A percentile compares a stretch with the other conserved stretches of the same genome.
Evolutionary conservation across 495 filamentous ascomycete species (phyloP).

Genomic region (Penicillium samsonianum): DNA sequence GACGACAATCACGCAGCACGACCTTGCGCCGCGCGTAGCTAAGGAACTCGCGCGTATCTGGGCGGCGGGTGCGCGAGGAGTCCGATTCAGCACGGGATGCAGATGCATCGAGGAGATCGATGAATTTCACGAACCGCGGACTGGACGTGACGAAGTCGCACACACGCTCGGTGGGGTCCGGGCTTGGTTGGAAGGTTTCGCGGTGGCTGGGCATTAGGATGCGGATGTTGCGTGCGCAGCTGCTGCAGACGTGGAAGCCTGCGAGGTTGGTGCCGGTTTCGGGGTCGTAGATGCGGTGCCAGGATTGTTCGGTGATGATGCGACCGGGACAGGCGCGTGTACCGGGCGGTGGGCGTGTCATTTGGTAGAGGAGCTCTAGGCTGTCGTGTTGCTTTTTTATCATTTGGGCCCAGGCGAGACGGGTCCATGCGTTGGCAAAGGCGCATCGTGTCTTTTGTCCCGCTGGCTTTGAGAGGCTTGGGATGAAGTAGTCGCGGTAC

Average conservation of each 20-base stretch:
- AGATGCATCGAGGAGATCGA: slow-evolving; percentile 60
- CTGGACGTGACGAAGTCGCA: slow-evolving; percentile 54
- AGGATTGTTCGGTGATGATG: slow-evolving; percentile 46
- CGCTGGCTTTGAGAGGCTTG: slow-evolving; percentile 41
- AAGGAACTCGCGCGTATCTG: slow-evolving; percentile 53
- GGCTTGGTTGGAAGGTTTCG: slow-evolving; percentile 47
- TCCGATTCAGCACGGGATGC: slow-evolving; percentile 48
- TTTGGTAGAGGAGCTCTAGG: slow-evolving; percentile 56
- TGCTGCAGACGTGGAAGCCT: slow-evolving; percentile 59
- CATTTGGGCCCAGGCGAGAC: slow-evolving; percentile 66
- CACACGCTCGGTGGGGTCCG: slow-evolving; percentile 34
- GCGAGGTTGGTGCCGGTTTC: slow-evolving; percentile 50
- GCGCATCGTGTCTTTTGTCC: slow-evolving; percentile 53
- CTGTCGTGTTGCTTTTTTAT: slow-evolving; percentile 55
- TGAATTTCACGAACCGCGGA: slow-evolving; percentile 59
- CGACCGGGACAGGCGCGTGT: slow-evolving; percentile 54
- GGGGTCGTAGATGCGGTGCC: slow-evolving; percentile 62
- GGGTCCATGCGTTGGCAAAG: slow-evolving; percentile 63
- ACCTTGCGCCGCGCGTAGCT: slow-evolving; percentile 53
- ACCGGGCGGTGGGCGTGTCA: slow-evolving; percentile 46
- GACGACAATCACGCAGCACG: slow-evolving; percentile 54
- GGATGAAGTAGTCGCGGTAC: slow-evolving; percentile 55
- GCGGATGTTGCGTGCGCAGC: slow-evolving; percentile 54
- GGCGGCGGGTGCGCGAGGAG: slow-evolving; percentile 30
- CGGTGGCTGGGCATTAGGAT: slow-evolving; percentile 52